Evolutionary conservation across 2,329 filamentous ascomycete species (phyloP), one percentile per base, ranked within the genome.

Genomic region (Paecilomyces niveus): DNA sequence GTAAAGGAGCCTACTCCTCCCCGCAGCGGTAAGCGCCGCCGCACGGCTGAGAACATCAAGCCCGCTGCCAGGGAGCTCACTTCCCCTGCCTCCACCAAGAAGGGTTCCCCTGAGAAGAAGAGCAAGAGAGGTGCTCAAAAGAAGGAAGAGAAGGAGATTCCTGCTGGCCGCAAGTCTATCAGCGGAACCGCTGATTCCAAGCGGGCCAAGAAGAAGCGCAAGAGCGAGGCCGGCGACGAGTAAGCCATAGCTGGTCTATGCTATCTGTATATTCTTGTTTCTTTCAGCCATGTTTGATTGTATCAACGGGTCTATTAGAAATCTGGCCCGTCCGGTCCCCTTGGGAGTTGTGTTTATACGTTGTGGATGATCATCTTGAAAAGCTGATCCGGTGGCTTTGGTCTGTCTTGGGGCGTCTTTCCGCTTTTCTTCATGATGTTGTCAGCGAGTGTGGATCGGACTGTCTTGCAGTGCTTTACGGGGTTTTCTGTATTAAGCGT

Each of bases 131-230:
- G 56, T 15, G 57, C 64, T 35, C 74, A 73, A 59, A 76, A 74
- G 57, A 69, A 62, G 50, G 58, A 69, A 26, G 67, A 65, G 57
- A 61, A 66, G 51, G 59, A 65, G 52, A 58, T 59, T 15, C 58
- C 67, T 26, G 60, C 67, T 13, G 67, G 67, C 53, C 67, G 69
- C 53, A 72, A 74, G 55, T 59, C 68, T 13, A 67, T 69, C 51
- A 65, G 29, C 18, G 39, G 24, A 15, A 15, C 61, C 3, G 63
- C 65, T 1, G 72, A 75, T 18, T 60, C 57, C 50, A 76, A 74
- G 66, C 72, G 72, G 62, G 66, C 64, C 39, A 72, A 70, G 64
- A 80, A 80, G 72, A 80, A 80, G 75, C 72, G 75, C 62, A 79
- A 78, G 75, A 78, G 76, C 63, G 75, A 78, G 61, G 71, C 62